Evolutionary conservation across 495 filamentous ascomycete genomes (phyloP), one percentile per base, ranked within the genome.

Genomic region (Penicillium argentinense): DNA sequence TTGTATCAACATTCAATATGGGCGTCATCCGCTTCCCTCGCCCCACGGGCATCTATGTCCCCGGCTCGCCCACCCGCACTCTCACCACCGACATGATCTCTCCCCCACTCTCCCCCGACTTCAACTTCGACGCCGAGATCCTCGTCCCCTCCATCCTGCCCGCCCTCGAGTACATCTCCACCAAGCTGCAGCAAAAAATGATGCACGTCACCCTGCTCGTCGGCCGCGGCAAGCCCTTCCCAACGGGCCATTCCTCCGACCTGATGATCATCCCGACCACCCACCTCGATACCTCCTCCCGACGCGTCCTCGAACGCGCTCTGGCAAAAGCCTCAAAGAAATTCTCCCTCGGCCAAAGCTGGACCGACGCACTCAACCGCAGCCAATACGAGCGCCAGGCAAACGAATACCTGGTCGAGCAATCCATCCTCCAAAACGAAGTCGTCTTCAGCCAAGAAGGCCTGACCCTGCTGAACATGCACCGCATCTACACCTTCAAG

Each of bases 401-500:
- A 49, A 65, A 73, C 54, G 60, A 69, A 25, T 76, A 86, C 48
- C 70, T 90, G 3, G 68, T 87, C 22, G 71, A 79, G 25, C 78
- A 82, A 39, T 88, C 85, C 7, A 73, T 87, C 19, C 56, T 73
- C 32, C 85, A 88, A 56, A 84, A 88, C 54, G 81, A 87, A 39
- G 69, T 84, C 23, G 67, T 89, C 43, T 89, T 85, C 71, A 77
- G 80, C 21, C 79, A 82, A n/a, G 83, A 85, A 36, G 83, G 82
- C 26, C 67, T 90, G 23, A 86, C 79, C 1, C 62, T 89, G 23
- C 64, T 89, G 1, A 81, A 79, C 12, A 76, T 89, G 32, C 85
- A 90, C 62, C 78, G 83, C 45, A 71, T 88, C 54, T 88, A 87
- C 65, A 87, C 79, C 32, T 84, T 90, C 69, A 86, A 87, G 56